Base-by-base conservation (phyloP, 2,329 filamentous ascomycete genomes). In the Aspergillaceae sp. region DNA sequence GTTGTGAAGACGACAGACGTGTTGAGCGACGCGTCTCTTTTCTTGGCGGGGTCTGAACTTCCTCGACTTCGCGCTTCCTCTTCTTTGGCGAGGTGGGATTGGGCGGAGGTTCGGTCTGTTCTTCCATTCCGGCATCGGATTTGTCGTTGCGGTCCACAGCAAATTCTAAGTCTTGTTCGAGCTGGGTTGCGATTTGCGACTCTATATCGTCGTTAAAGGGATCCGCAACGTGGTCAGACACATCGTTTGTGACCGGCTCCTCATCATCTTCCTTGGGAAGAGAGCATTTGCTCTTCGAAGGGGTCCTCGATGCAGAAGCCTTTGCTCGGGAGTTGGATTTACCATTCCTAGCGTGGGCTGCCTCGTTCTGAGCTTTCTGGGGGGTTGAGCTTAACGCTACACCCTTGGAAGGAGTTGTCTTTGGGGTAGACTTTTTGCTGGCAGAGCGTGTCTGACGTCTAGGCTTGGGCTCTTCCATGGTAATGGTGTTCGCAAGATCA, bases 111-210 rank as follows among this genome's bases (percentile, higher is more conserved):
- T 50, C 43, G 35, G 29, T 27, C 30, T 4, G 34, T 28, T 51
- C 44, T 32, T 32, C 6, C 7, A 19, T 26, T 19, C 50, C 47
- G 2, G 33, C 35, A 4, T 55, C 41, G 7, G 40, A 11, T 3
- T 46, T 44, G 2, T 53, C 55, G 30, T 58, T 48, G 29, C 57
- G 45, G 51, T 68, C 63, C n/a, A 63, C 59, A 5, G 65, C 65
- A 27, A 63, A 52, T 38, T 67, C 67, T 37, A 73, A 54, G 49
- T 72, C 70, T 48, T 71, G 66, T 44, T 66, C 68, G 4, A 73
- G 56, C 49, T 73, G 70, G 19, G 70, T 72, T 7, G 68, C 69
- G 46, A 69, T 64, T 47, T 72, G 66, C 8, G 63, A 60, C 41
- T 73, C 69, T 48, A 69, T 59, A 29, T 72, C 66, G 47, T 72